Evolutionary conservation across 495 filamentous ascomycete species (phyloP).

Genomic region (Barbatosphaeria neglecta): DNA sequence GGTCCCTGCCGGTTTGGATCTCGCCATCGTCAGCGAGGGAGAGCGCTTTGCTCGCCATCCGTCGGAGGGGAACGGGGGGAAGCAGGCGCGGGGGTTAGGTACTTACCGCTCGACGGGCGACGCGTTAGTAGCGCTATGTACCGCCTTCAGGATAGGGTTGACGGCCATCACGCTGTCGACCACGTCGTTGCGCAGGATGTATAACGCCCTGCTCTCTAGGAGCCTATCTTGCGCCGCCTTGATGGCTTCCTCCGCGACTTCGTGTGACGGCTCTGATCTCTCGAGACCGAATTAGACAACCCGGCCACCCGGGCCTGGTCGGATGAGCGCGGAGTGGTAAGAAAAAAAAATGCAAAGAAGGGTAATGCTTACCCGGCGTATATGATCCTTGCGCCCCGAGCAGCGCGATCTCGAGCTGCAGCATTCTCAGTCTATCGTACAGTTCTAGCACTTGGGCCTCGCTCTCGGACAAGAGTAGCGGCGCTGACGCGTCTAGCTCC

Average conservation of each 20-base stretch:
- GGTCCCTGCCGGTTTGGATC: constrained; percentile 34
- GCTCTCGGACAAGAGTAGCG: constrained; percentile 42
- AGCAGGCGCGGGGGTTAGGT: constrained; percentile 6
- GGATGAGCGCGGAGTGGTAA: background rate
- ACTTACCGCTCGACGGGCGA: constrained; percentile 53
- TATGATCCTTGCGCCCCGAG: constrained; percentile 41
- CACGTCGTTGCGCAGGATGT: constrained; percentile 55
- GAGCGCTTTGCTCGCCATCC: too few species aligned
- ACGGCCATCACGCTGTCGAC: constrained; percentile 53
- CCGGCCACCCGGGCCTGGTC: too few species aligned
- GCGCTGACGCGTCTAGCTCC: constrained; percentile 5
- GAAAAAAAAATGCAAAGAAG: background rate
- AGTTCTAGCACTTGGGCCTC: constrained; percentile 55
- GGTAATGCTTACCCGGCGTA: constrained; percentile 12
- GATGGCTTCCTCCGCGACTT: constrained; percentile 28
- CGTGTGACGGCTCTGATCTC: background rate
- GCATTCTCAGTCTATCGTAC: constrained; percentile 56
- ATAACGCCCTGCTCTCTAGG: constrained; percentile 55
- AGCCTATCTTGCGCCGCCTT: constrained; percentile 52
- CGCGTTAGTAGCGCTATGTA: constrained; percentile 56
- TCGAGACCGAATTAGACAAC: background rate
- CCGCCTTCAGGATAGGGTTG: constrained; percentile 64
- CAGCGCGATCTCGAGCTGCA: constrained; percentile 57
- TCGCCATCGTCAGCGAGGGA: constrained; percentile 2
- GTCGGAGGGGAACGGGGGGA: constrained; percentile 1